Conservation (phyloP, 1,284 basidiomycete genomes). For the Macrocystidia cucumis region DNA sequence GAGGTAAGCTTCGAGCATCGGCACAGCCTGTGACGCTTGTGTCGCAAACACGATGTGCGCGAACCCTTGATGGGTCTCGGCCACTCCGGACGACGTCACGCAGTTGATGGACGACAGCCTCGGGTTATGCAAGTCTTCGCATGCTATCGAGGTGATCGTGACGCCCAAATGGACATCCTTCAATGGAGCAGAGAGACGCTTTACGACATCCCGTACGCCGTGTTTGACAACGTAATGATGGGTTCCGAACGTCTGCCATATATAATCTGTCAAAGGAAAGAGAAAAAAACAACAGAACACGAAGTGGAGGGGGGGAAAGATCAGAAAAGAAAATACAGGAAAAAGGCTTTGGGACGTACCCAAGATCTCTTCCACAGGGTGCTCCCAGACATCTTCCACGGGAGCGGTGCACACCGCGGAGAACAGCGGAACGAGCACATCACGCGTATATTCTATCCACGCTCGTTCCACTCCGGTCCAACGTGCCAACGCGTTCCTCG, state of each 20-base stretch:
- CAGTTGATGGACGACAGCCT: slow-evolving; percentile 29
- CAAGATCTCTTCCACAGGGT: slow-evolving; percentile 57
- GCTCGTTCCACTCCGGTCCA: slow-evolving; percentile 32
- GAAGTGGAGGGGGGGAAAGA: too few relatives aligned
- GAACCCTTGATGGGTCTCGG: slow-evolving; percentile 38
- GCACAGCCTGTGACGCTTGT: slow-evolving; percentile 53
- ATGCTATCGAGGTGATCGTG: slow-evolving; percentile 34
- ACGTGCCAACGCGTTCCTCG: slow-evolving; percentile 27
- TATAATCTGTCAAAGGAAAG: slow-evolving; percentile 39
- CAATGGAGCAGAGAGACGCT: slow-evolving; percentile 32
- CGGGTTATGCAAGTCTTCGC: slow-evolving; percentile 23
- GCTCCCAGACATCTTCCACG: slow-evolving; percentile 36
- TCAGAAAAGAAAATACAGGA: slow-evolving; percentile 2
- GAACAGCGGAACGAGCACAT: slow-evolving; percentile 56
- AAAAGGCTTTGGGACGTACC: slow-evolving; percentile 35
- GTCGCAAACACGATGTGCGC: slow-evolving; percentile 65
- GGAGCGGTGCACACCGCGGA: slow-evolving; percentile 66
- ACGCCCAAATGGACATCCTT: slow-evolving; percentile 46
- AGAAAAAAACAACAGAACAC: slow-evolving; percentile 1
- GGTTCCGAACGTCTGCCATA: slow-evolving; percentile 51
- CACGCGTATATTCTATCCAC: slow-evolving; percentile 47
- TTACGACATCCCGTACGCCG: slow-evolving; percentile 50
- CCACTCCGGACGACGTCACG: slow-evolving; percentile 17
- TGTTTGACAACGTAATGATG: slow-evolving; percentile 52
- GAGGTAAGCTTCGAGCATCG: slow-evolving; percentile 36